Percentiles rank a stretch among this genome's conserved stretches.
Evolutionary conservation across 257 asterid genomes (phyloP).

Genomic region (Solanum chiquidenum): DNA sequence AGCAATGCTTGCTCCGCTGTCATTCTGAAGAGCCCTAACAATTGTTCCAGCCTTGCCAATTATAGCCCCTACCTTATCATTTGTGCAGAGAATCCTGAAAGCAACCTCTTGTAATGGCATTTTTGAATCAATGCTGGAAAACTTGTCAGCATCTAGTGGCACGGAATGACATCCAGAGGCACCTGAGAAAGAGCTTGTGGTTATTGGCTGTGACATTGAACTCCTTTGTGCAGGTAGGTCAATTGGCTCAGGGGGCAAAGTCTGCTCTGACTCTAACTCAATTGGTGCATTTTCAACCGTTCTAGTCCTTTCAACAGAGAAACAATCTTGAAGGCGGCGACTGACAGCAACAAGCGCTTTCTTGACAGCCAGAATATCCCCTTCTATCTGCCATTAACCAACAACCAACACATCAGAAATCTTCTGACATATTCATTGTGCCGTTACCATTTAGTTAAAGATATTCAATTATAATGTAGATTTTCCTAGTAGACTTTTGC

Average conservation of each 20-base stretch:
- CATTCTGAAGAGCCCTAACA: slow-evolving; percentile 36
- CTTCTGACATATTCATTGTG: neutral
- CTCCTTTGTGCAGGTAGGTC: slow-evolving; percentile 28
- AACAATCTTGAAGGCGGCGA: slow-evolving; percentile 54
- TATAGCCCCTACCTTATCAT: slow-evolving; percentile 46
- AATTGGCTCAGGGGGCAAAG: slow-evolving; percentile 12
- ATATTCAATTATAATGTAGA: neutral
- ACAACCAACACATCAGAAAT: neutral
- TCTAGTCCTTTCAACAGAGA: slow-evolving; percentile 25
- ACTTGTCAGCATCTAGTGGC: slow-evolving; percentile 17
- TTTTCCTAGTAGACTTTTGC: neutral
- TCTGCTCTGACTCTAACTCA: slow-evolving; percentile 13
- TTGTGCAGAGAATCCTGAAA: slow-evolving; percentile 55
- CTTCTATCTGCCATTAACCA: slow-evolving; percentile 42
- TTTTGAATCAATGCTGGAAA: slow-evolving; percentile 15
- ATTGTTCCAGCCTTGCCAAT: slow-evolving; percentile 78
- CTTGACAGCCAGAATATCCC: slow-evolving; percentile 45
- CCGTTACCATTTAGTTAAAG: neutral
- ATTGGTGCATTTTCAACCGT: slow-evolving; percentile 12
- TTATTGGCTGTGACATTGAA: slow-evolving; percentile 22
- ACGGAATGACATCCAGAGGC: slow-evolving; percentile 11
- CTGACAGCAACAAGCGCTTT: slow-evolving; percentile 59
- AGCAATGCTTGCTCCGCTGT: slow-evolving; percentile 43
- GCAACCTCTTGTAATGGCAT: slow-evolving; percentile 31
- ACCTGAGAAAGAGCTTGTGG: slow-evolving; percentile 23